Base-by-base conservation (phyloP, 345 rosid genomes). In the Eucalyptus decipiens region DNA sequence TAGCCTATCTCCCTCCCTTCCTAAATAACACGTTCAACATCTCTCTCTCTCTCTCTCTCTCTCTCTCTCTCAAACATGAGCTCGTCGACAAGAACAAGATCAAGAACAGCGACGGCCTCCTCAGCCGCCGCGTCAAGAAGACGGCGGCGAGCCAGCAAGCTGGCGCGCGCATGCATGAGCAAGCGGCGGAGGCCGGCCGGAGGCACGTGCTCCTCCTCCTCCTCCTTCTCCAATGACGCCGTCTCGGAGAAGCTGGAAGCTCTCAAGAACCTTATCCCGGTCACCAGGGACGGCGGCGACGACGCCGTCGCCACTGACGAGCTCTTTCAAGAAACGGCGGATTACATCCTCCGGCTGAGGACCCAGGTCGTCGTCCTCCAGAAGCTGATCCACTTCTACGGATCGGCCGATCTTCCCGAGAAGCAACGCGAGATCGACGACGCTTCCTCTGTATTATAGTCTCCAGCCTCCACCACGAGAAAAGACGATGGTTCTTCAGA, bases 291-390 rank as follows among this genome's bases (percentile, higher is more conserved):
- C 37, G 42, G 30, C 26, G 92, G 87, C 15, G 93, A 89, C 69
- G 88, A 30, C 16, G 89, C 26, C 81, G 83, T 89, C 40, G 91
- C 92, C 88, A 87, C 95, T 5, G 94, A 93, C 19, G 94, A 92
- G 90, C 88, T 97, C 94, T 96, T 97, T 90, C 93, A 91, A 89
- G 96, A 95, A 90, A 96, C 99, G 28, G 99, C 98, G 3, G 97
- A 97, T 88, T 97, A 97, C 91, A 97, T 97, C 87, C 88, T 96
- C 30, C 91, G 90, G 50, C 92, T 97, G 92, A 95, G 91, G 93
- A 93, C 94, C 56, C 97, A 95, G 88, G 98, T 95, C 58, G 88
- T 94, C 42, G 83, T 95, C 58, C 92, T 97, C 92, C 98, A 96
- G 90, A 93, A 91, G 88, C 89, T 96, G 89, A 90, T 97, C 56